phyloP scores from a whole-genome alignment of 1,284 basidiomycete species.

The Puccinia sorghi region DNA sequence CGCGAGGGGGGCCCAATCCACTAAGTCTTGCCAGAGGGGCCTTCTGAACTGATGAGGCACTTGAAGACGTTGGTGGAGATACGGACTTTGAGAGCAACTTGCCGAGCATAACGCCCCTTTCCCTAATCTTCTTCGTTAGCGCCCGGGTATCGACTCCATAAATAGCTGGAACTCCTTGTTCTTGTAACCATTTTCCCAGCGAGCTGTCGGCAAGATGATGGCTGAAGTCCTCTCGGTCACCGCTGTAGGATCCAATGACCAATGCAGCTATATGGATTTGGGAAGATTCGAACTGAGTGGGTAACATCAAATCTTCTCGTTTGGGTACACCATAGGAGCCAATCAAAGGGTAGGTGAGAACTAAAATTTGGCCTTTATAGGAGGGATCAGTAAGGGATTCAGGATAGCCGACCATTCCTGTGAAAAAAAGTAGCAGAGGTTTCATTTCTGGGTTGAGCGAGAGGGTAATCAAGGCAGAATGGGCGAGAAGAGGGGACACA shows the following conservation, averaged over 20 bases:
- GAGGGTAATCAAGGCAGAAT: background rate
- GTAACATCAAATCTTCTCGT: conserved; percentile 2
- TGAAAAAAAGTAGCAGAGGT: conserved; percentile 12
- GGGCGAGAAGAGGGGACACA: conserved; percentile 61
- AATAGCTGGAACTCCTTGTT: conserved; percentile 90
- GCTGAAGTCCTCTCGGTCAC: conserved; percentile 72
- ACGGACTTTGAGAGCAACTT: conserved; percentile 64
- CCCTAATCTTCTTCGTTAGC: conserved; percentile 92
- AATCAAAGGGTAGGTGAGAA: conserved; percentile 93
- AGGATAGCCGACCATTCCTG: conserved; percentile 98
- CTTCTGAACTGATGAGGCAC: conserved; percentile 15
- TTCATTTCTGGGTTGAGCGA: conserved; percentile 29
- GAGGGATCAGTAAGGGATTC: conserved; percentile 98
- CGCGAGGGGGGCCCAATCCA: conserved; percentile 50
- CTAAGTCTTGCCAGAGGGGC: conserved; percentile 7
- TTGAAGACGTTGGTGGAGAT: conserved; percentile 12
- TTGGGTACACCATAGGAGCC: conserved; percentile 97
- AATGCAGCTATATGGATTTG: conserved; percentile 91
- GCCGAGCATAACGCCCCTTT: conserved; percentile 89
- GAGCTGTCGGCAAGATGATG: conserved; percentile 91
- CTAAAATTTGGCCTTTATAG: conserved; percentile 96
- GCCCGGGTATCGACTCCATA: conserved; percentile 96
- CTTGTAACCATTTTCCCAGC: conserved; percentile 88
- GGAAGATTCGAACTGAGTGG: conserved; percentile 76
- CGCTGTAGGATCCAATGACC: conserved; percentile 82